These are phyloP conservation scores for Hypoxylon rubiginosum DNA, from an alignment of 2,329 filamentous ascomycete species.

Conservation along the genomic window DNA sequence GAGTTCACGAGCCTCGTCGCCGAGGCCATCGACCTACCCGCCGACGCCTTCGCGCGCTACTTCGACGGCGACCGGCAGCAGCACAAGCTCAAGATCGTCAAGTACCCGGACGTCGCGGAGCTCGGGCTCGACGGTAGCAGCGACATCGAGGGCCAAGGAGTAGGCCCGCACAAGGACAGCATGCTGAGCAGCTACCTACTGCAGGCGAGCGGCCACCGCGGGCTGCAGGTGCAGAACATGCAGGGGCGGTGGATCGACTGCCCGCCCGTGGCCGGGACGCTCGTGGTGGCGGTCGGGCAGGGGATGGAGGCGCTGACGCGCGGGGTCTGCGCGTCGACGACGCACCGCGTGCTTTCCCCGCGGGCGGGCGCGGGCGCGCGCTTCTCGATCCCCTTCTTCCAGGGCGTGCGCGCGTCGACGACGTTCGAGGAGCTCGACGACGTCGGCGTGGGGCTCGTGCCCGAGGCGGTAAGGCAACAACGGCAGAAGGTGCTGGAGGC, in stretches of 20 bases:
- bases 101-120: conserved; percentile 81
- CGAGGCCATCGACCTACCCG: conserved; percentile 81
- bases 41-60: conserved; percentile 80
- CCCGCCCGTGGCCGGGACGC: conserved; percentile 79
- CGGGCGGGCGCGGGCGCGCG: conserved; percentile 76
- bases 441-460: conserved; percentile 69
- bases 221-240: conserved; percentile 87
- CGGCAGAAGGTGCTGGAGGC: conserved; percentile 69
- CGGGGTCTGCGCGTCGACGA: conserved; percentile 85
- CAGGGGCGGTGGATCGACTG: conserved; percentile 85
- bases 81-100: conserved; percentile 91
- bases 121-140: conserved; percentile 61
- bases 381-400: conserved; percentile 89
- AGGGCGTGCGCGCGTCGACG: conserved; percentile 84
- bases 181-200: conserved; percentile 87
- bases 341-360: conserved; percentile 85
- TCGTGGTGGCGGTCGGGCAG: conserved; percentile 90
- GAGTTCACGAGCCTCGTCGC: conserved; percentile 85
- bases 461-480: conserved; percentile 73
- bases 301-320: conserved; percentile 87
- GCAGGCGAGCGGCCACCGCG: conserved; percentile 81
- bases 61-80: conserved; percentile 81
- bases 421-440: conserved; percentile 81
- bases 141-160: conserved; percentile 66
- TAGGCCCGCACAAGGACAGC: conserved; percentile 86